Evolutionary conservation across 106 monocot genomes (phyloP), one percentile per base, ranked within the genome.

Genomic region (Platanthera zijinensis): DNA sequence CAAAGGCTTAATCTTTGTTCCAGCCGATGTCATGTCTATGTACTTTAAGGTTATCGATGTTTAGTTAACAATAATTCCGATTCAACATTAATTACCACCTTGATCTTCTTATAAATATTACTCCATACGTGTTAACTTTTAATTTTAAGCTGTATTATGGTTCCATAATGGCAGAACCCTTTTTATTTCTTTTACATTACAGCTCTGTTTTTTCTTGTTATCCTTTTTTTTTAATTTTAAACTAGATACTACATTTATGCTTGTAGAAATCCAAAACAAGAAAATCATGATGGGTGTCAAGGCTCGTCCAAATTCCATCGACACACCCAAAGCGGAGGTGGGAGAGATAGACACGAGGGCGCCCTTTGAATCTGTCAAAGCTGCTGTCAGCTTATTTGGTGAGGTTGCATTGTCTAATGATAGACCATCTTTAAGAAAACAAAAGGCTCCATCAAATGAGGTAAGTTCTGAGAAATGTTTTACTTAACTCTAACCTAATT

Each of bases 321-420:
- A 87, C 76, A 74, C 78, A 9, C 79, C 87, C 10, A 87, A 81
- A 83, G 28, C 61, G 3, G 90, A 90, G 78, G 80, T 88, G 67
- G 94, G 90, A 14, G 94, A 94, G 77, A 91, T 94, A 14, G 94
- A 94, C 80, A 94, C 94, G 12, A 84, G 90, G 51, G 94, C 90
- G 45, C 94, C 94, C 52, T 94, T 94, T 84, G 76, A 79, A 76
- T 94, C 94, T 25, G 94, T 94, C 19, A 94, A 89, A 82, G 94
- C 94, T 61, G 94, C 94, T 61, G 90, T 89, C 47, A 87, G 88
- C 76, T 80, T 94, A 73, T 94, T 94, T 68, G 94, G 94, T 30
- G 88, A 85, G 75, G 83, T 85, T 69, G 77, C 82, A 8, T 80
- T 86, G 66, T 76, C 89, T 50, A 46, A 83, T 39, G 87, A 87